Base-by-base conservation (phyloP, 2,329 filamentous ascomycete species). In the Fusarium caatingaense region DNA sequence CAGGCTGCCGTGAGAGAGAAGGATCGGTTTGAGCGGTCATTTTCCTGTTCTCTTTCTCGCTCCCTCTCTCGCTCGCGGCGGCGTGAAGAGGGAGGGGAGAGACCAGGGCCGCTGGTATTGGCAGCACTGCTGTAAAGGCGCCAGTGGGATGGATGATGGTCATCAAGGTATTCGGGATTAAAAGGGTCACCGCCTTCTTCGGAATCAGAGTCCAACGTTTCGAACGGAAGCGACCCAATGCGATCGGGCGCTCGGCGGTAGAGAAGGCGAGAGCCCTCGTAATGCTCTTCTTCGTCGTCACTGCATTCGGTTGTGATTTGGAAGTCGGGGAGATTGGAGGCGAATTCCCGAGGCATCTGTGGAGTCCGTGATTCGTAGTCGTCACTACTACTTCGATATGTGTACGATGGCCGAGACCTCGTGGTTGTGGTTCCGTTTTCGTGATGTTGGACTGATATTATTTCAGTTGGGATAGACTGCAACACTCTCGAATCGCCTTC, bases 231-330 rank as follows among this genome's bases (percentile, higher is more conserved):
- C 4, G 83, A 78, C 56, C 86, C 86, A 54, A 88, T 87, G 63
- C 85, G 83, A 75, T 87, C 84, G 8, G 84, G 83, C 12, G 84
- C 76, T 25, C 81, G 82, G 68, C 82, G 81, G 42, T 80, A 74
- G 48, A 71, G 64, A 44, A 71, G 64, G 44, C 66, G 71, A 6
- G 67, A 51, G 10, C 68, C 58, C 5, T 71, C 68, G 30, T 73
- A 74, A 3, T 78, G 78, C 8, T 84, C 86, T 23, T 82, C 83
- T 60, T 90, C 87, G 9, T 88, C 87, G 47, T 89, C 88, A 76
- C 85, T 88, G 72, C 85, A 89, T 69, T 89, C 87, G 9, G 85
- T 89, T 15, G 85, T 88, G 40, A 89, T 83, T 56, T 81, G 82
- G 68, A 88, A 88, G 16, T 84, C 83, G 7, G 84, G 82, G 12